Conservation (phyloP, 139 green algal genomes). For the Mychonastes homosphaera region DNA sequence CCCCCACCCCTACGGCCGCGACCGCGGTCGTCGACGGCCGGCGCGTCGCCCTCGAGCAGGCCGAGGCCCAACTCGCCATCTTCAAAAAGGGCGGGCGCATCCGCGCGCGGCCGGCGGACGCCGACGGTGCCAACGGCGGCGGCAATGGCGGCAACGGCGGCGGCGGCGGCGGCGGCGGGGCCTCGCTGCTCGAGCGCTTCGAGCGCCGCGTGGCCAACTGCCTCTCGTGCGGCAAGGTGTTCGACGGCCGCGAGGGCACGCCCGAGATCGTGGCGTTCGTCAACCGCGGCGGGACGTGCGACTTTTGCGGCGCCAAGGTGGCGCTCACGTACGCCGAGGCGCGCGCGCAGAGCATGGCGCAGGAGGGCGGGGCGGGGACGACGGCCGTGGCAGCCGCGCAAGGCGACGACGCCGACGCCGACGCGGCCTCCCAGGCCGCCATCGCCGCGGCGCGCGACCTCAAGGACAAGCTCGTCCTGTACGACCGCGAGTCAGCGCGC, state of each 20-base stretch:
- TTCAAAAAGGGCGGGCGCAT: too few species aligned
- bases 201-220: conserved; percentile 63
- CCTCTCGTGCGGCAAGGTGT: conserved; percentile 76
- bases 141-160: too few species aligned
- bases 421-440: conserved; percentile 6
- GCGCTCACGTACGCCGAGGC: conserved; percentile 31
- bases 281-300: conserved; percentile 49
- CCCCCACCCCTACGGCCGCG: too few species aligned
- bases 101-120: too few species aligned
- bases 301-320: conserved; percentile 55
- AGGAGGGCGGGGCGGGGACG: background rate
- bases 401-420: conserved; percentile 2
- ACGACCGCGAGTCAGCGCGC: conserved; percentile 65
- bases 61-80: too few species aligned
- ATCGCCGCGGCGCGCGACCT: conserved; percentile 21
- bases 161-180: too few species aligned
- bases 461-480: conserved; percentile 57
- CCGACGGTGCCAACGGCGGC: too few species aligned
- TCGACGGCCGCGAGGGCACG: conserved; percentile 45
- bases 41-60: too few species aligned
- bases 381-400: background rate
- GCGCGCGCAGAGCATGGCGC: conserved; percentile 9
- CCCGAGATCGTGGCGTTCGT: conserved; percentile 51
- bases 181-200: too few species aligned
- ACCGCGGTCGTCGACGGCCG: too few species aligned